These are phyloP conservation scores for Corynascus novoguineensis DNA, from an alignment of 495 filamentous ascomycete species.

Conservation along the genomic window DNA sequence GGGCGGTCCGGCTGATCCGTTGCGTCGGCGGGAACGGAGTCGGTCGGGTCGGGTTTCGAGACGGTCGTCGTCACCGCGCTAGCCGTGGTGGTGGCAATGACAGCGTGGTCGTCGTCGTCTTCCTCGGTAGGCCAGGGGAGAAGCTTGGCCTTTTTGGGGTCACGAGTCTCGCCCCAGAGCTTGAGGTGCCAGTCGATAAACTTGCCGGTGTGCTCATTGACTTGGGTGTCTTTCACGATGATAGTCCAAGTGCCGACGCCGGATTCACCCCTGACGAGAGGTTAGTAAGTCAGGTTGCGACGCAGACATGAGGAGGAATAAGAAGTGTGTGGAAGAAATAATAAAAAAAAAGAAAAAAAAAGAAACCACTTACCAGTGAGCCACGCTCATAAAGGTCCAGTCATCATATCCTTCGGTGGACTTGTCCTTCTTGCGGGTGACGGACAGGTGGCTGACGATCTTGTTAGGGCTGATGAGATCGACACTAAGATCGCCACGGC, in stretches of 20 bases:
- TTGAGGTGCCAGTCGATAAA: slow-evolving; percentile 92
- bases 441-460: slow-evolving; percentile 77
- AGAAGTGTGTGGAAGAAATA: no score
- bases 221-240: slow-evolving; percentile 76
- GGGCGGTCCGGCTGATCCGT: slow-evolving; percentile 76
- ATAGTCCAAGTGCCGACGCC: slow-evolving; percentile 86
- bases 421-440: slow-evolving; percentile 60
- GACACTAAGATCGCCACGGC: slow-evolving; percentile 86
- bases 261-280: slow-evolving; percentile 69
- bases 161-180: slow-evolving; percentile 84
- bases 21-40: slow-evolving; percentile 59
- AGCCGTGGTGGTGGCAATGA: slow-evolving; percentile 39
- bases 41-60: slow-evolving; percentile 25
- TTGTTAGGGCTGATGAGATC: slow-evolving; percentile 82
- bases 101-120: slow-evolving; percentile 75
- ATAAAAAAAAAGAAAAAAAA: no score
- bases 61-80: slow-evolving; percentile 39
- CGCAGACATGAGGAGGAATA: no score
- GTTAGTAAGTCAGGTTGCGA: slow-evolving; percentile 18
- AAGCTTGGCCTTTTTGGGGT: slow-evolving; percentile 60
- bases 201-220: slow-evolving; percentile 68
- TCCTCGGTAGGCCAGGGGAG: slow-evolving; percentile 80
- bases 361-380: slow-evolving; percentile 65
- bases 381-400: slow-evolving; percentile 99
- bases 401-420: slow-evolving; percentile 71